Conservation (phyloP, 2,329 filamentous ascomycete genomes). For the Triangularia verruculosa region DNA sequence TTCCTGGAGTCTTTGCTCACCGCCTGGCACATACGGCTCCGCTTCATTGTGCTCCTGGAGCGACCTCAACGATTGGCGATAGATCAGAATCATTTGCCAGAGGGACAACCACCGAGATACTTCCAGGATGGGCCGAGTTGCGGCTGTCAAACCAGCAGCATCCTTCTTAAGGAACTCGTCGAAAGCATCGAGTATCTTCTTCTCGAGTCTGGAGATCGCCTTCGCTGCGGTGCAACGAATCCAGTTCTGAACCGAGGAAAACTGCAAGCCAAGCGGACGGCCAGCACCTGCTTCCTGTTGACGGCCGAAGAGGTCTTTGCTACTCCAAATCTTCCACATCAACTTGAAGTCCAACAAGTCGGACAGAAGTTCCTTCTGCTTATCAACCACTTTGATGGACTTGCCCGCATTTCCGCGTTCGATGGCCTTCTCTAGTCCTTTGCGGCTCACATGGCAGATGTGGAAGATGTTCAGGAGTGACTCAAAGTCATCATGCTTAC, state of each 20-base stretch:
- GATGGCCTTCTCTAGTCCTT: neutral
- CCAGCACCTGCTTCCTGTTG: neutral
- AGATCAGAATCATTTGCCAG: conserved; percentile 28
- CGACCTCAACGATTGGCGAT: conserved; percentile 22
- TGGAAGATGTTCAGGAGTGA: conserved; percentile 22
- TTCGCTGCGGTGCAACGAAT: conserved; percentile 21
- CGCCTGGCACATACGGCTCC: conserved; percentile 11
- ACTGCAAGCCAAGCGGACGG: neutral
- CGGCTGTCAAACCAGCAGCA: neutral
- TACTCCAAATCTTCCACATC: conserved; percentile 26
- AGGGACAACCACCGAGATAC: conserved; percentile 23
- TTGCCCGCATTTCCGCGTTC: neutral
- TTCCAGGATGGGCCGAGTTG: conserved; percentile 10
- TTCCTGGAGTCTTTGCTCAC: conserved; percentile 10
- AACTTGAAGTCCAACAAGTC: conserved; percentile 21
- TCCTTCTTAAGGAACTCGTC: conserved; percentile 15
- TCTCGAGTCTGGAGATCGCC: conserved; percentile 23
- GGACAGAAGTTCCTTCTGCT: conserved; percentile 14
- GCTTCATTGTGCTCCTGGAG: conserved; percentile 16
- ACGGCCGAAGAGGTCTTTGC: conserved; percentile 16
- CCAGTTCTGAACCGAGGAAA: conserved; percentile 18
- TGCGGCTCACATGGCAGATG: neutral
- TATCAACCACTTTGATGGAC: neutral
- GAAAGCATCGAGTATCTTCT: conserved; percentile 18
- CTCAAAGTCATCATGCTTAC: conserved; percentile 9